phyloP scores from a whole-genome alignment of 768 basidiomycete species.

The Xerocomus spinulosus region DNA sequence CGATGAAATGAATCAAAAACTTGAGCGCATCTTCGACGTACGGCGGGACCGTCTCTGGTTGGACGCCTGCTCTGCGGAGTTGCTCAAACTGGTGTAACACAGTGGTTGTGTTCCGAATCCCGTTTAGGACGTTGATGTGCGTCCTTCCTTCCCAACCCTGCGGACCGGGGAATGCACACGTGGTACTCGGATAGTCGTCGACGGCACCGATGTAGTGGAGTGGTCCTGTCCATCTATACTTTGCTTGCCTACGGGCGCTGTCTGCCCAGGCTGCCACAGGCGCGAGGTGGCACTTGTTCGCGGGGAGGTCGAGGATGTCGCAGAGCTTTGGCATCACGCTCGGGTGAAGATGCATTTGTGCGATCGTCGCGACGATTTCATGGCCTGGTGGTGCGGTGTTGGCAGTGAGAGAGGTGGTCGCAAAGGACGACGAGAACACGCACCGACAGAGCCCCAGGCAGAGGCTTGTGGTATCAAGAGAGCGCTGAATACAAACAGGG shows the following conservation, averaged over 20 bases:
- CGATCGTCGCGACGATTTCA: constrained; percentile 90
- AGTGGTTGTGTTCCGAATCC: constrained; percentile 68
- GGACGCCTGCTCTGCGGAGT: constrained; percentile 2
- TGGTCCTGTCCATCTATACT: constrained; percentile 67
- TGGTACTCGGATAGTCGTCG: constrained; percentile 72
- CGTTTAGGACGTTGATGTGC: constrained; percentile 68
- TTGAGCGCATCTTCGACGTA: constrained; percentile 76
- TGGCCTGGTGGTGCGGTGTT: constrained; percentile 51
- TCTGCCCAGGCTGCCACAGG: constrained; percentile 90
- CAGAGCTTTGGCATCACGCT: constrained; percentile 62
- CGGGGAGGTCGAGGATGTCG: constrained; percentile 52
- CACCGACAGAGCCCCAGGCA: constrained; percentile 42
- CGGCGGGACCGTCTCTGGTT: constrained; percentile 19
- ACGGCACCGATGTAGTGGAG: constrained; percentile 73
- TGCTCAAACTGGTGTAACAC: constrained; percentile 51
- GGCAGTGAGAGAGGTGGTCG: not conserved
- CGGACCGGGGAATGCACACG: constrained; percentile 73
- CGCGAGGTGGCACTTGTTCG: constrained; percentile 67
- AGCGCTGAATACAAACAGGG: constrained; percentile 12
- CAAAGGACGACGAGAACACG: constrained; percentile 1
- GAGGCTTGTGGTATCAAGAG: constrained; percentile 23
- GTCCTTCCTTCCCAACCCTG: constrained; percentile 64
- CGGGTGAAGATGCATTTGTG: constrained; percentile 86
- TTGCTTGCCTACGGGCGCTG: constrained; percentile 42
- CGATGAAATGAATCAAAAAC: constrained; percentile 90